A percentile compares a stretch with the other conserved stretches of the same genome.
Conservation (phyloP, 768 basidiomycete species). For the Suillus luteus region DNA sequence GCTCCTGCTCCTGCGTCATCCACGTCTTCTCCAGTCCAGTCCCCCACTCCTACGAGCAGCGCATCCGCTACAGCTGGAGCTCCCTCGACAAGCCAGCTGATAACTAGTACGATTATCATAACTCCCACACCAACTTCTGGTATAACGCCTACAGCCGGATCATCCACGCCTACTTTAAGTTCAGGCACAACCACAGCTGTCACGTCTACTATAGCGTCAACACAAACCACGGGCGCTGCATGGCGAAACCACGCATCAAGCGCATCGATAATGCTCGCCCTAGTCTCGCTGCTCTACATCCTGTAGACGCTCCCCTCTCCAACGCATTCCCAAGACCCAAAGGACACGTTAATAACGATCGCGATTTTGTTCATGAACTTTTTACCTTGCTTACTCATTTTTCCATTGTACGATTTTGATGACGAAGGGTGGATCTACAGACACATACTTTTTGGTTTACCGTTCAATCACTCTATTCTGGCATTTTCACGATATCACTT, state of each 20-base stretch:
- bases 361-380: slow-evolving; percentile 22
- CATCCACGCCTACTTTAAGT: neutral
- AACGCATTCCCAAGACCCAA: slow-evolving; percentile 6
- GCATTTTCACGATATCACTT: neutral
- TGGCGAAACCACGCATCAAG: slow-evolving; percentile 26
- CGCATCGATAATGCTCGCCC: slow-evolving; percentile 19
- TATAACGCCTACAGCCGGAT: neutral
- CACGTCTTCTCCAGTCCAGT: slow-evolving; percentile 11
- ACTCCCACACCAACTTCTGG: slow-evolving; percentile 2
- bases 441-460: slow-evolving; percentile 1
- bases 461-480: slow-evolving; percentile 5
- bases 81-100: neutral
- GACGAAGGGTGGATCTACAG: slow-evolving; percentile 13
- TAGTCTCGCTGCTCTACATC: slow-evolving; percentile 20
- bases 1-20: slow-evolving; percentile 21
- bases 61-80: slow-evolving; percentile 3
- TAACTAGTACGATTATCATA: no score
- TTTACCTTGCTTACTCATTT: slow-evolving; percentile 6
- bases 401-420: slow-evolving; percentile 15
- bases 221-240: slow-evolving; percentile 24
- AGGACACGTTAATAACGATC: slow-evolving; percentile 1
- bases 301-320: slow-evolving; percentile 21
- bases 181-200: slow-evolving; percentile 14
- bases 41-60: slow-evolving; percentile 5
- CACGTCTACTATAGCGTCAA: slow-evolving; percentile 15